Evolutionary conservation across 1,284 basidiomycete species (phyloP).

Genomic region (Melampsora larici-populina): DNA sequence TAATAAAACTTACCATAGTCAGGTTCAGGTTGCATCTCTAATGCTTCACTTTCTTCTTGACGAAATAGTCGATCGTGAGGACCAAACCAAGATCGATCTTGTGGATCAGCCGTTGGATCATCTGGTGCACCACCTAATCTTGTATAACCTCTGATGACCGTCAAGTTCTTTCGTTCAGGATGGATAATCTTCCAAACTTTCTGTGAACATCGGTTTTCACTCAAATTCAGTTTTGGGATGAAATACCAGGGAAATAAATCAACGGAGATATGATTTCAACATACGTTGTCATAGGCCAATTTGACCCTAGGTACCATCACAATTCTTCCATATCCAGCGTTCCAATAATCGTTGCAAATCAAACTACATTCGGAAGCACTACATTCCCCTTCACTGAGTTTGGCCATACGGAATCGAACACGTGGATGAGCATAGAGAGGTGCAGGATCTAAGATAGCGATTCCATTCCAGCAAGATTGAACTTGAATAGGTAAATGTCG

Average conservation of each 20-base stretch:
- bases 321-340: constrained; percentile 80
- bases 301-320: constrained; percentile 95
- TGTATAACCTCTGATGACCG: constrained; percentile 84
- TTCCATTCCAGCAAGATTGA: constrained; percentile 94
- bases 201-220: constrained; percentile 55
- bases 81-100: constrained; percentile 89
- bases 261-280: constrained; percentile 48
- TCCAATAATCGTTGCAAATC: constrained; percentile 75
- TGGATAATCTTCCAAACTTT: constrained; percentile 90
- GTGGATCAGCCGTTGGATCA: constrained; percentile 87
- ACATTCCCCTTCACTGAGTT: constrained; percentile 73
- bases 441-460: constrained; percentile 84
- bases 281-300: constrained; percentile 81
- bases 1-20: constrained; percentile 66
- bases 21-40: constrained; percentile 77
- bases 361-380: constrained; percentile 87
- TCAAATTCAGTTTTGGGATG: background rate
- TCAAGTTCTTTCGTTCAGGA: constrained; percentile 78
- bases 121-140: constrained; percentile 86
- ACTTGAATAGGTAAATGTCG: constrained; percentile 87
- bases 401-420: constrained; percentile 88
- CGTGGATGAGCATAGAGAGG: constrained; percentile 85
- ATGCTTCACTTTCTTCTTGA: constrained; percentile 71
- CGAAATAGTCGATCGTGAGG: constrained; percentile 89
- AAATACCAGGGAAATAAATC: background rate